Percentiles rank a stretch among this genome's conserved stretches.
These are phyloP conservation scores for Lepidium sativum DNA, from an alignment of 345 rosid species.

Conservation along the genomic window DNA sequence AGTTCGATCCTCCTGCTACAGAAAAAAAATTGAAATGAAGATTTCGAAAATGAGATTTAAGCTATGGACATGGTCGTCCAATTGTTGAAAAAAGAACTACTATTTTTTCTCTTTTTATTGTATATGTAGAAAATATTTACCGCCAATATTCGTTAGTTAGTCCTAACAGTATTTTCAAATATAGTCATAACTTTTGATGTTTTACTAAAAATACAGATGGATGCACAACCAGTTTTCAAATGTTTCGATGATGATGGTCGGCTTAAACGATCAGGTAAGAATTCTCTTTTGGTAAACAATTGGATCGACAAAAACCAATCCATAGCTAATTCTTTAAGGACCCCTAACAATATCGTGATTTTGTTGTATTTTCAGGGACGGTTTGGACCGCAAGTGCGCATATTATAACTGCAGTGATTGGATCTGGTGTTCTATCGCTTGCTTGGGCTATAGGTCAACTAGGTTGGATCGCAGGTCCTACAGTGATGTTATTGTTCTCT, in stretches of 20 bases:
- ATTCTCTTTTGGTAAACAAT: too few relatives aligned
- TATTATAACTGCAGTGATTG: conserved; percentile 76
- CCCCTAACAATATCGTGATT: background rate
- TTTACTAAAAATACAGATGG: conserved; percentile 32
- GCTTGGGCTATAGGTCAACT: conserved; percentile 90
- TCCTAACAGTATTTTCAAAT: background rate
- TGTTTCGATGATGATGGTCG: conserved; percentile 73
- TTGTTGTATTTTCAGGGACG: conserved; percentile 36
- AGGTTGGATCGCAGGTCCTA: conserved; percentile 85
- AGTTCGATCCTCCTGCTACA: too few relatives aligned
- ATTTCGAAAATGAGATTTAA: too few relatives aligned
- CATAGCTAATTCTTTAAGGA: too few relatives aligned
- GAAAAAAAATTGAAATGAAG: too few relatives aligned
- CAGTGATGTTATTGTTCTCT: conserved; percentile 67
- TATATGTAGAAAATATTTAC: conserved; percentile 5
- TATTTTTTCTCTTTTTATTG: background rate
- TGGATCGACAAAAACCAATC: too few relatives aligned
- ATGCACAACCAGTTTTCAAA: conserved; percentile 32
- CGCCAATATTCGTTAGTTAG: conserved; percentile 4
- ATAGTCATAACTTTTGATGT: background rate
- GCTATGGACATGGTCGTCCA: too few relatives aligned
- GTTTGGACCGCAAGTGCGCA: conserved; percentile 83
- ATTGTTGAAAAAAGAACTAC: too few relatives aligned
- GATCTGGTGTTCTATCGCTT: conserved; percentile 74
- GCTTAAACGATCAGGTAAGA: conserved; percentile 48